phyloP scores from a whole-genome alignment of 495 filamentous ascomycete species.

The Penicillium odoratum region DNA sequence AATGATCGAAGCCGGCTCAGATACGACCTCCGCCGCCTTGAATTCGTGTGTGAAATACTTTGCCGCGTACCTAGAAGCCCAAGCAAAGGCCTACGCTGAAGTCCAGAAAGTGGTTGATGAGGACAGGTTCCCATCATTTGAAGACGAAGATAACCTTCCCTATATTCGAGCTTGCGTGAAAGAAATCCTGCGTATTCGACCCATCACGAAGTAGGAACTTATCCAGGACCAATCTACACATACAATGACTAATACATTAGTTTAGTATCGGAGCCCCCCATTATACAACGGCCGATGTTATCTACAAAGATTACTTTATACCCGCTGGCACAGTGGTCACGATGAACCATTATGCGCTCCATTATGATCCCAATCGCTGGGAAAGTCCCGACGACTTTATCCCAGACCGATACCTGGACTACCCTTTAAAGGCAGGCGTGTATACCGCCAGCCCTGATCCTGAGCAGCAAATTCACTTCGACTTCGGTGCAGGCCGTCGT shows the following conservation, averaged over 20 bases:
- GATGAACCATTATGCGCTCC: background rate
- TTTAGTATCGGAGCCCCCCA: background rate
- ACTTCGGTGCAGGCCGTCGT: constrained; percentile 31
- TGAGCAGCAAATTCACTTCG: constrained; percentile 28
- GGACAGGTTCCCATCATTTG: constrained; percentile 26
- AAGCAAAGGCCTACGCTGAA: background rate
- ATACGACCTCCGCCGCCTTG: background rate
- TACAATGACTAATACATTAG: too few species aligned
- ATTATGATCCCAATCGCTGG: constrained; percentile 37
- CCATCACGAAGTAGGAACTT: constrained; percentile 35
- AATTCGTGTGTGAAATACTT: background rate
- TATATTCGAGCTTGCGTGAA: constrained; percentile 56
- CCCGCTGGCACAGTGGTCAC: background rate
- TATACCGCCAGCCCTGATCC: constrained; percentile 21
- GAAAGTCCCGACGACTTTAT: constrained; percentile 35
- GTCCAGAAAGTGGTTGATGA: background rate
- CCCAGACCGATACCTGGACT: constrained; percentile 40
- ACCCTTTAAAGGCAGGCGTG: constrained; percentile 40
- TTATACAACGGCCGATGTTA: background rate
- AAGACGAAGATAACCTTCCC: constrained; percentile 46
- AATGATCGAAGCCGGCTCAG: background rate
- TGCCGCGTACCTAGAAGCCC: background rate
- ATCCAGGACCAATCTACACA: too few species aligned
- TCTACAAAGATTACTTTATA: background rate
- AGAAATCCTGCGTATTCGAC: constrained; percentile 60